Evolutionary conservation across 768 basidiomycete genomes (phyloP).

Genomic region (Rhodotorula paludigena): DNA sequence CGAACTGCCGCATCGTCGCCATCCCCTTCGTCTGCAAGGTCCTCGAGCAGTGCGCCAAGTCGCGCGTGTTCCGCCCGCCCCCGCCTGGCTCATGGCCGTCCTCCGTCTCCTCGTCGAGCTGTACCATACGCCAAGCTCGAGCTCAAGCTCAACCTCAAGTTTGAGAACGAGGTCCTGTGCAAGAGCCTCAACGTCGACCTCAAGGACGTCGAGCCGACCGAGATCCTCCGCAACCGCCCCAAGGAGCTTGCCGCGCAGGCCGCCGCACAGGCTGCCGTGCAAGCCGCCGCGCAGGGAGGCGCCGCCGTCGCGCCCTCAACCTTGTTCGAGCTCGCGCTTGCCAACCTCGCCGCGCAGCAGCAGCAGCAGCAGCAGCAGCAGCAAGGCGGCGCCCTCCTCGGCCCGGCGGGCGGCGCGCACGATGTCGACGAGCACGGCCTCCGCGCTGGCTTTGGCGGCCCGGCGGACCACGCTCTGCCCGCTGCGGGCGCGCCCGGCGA

Average conservation of each 20-base stretch:
- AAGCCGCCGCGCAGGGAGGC: slow-evolving; percentile 1
- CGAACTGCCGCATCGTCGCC: slow-evolving; percentile 79
- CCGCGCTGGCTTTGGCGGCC: slow-evolving; percentile 11
- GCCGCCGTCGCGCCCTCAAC: background rate
- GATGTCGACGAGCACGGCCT: slow-evolving; percentile 20
- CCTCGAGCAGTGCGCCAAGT: slow-evolving; percentile 80
- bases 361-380: slow-evolving; percentile 8
- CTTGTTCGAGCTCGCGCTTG: slow-evolving; percentile 28
- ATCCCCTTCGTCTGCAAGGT: slow-evolving; percentile 99
- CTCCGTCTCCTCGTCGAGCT: slow-evolving; percentile 84
- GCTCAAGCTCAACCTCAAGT: slow-evolving; percentile 91
- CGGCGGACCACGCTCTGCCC: slow-evolving; percentile 28
- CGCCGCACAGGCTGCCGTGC: background rate
- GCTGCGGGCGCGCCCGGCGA: slow-evolving; percentile 22
- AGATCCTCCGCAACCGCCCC: slow-evolving; percentile 72
- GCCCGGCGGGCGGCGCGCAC: slow-evolving; percentile 9
- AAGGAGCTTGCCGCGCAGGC: slow-evolving; percentile 48
- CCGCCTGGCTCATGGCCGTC: slow-evolving; percentile 97
- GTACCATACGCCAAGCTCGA: slow-evolving; percentile 99
- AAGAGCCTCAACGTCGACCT: slow-evolving; percentile 83
- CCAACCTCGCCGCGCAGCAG: slow-evolving; percentile 16
- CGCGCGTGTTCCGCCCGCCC: slow-evolving; percentile 87
- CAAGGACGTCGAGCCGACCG: slow-evolving; percentile 74
- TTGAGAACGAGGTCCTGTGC: slow-evolving; percentile 96
- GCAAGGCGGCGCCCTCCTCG: background rate